Percentiles rank a stretch among this genome's conserved stretches.
These are phyloP conservation scores for Penicillium crustosum DNA, from an alignment of 2,329 filamentous ascomycete species.

Conservation along the genomic window DNA sequence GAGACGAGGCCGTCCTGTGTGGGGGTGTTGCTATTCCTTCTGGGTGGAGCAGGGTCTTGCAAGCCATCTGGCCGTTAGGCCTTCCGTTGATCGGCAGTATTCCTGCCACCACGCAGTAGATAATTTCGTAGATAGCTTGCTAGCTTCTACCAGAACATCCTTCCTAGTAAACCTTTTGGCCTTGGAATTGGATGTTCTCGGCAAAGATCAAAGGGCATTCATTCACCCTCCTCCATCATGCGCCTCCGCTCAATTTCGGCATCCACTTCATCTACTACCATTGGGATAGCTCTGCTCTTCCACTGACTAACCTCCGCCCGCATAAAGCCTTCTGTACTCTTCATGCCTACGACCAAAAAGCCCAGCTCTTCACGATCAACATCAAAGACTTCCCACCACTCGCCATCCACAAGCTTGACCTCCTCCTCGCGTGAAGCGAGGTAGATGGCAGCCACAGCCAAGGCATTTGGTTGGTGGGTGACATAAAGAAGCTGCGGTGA, in stretches of 20 bases:
- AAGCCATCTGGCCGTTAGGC: not conserved
- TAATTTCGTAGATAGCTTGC: not conserved
- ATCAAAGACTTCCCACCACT: constrained; percentile 99
- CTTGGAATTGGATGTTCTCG: not conserved
- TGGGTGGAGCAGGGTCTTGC: not conserved
- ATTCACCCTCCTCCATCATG: constrained; percentile 44
- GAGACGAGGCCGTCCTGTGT: not conserved
- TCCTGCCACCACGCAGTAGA: not conserved
- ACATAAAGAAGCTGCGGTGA: constrained; percentile 87
- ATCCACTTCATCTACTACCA: constrained; percentile 60
- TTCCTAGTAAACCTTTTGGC: not conserved
- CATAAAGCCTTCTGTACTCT: constrained; percentile 73
- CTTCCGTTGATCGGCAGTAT: not conserved
- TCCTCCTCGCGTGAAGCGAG: constrained; percentile 76
- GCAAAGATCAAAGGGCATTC: constrained; percentile 18
- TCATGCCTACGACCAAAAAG: constrained; percentile 83
- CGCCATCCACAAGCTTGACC: constrained; percentile 74
- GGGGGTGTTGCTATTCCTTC: not conserved
- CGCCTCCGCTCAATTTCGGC: constrained; percentile 58
- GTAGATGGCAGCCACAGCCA: constrained; percentile 89
- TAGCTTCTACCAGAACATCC: not conserved
- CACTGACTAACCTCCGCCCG: constrained; percentile 59
- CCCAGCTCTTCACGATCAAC: constrained; percentile 91
- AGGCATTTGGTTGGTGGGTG: constrained; percentile 82
- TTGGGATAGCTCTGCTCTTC: constrained; percentile 54